Evolutionary conservation across 2,329 filamentous ascomycete species (phyloP).

Genomic region (Coniochaeta prunicola): DNA sequence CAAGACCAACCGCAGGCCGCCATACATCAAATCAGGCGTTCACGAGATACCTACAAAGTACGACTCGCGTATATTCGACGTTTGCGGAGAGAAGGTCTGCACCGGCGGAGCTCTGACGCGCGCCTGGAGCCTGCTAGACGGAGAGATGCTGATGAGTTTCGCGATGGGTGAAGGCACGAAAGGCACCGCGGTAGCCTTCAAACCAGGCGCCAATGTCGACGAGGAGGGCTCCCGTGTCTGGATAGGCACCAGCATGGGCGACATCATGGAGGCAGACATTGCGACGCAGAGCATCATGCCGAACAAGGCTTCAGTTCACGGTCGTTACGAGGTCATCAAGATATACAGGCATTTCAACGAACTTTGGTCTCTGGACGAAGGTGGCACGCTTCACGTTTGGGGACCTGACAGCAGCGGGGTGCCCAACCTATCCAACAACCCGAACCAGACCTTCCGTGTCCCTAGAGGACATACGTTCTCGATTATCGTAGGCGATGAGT

Average conservation of each 20-base stretch:
- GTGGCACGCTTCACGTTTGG: slow-evolving; percentile 83
- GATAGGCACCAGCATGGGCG: slow-evolving; percentile 84
- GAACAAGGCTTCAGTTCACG: slow-evolving; percentile 59
- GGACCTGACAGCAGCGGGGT: slow-evolving; percentile 63
- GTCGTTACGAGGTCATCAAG: slow-evolving; percentile 69
- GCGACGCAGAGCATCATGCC: slow-evolving; percentile 61
- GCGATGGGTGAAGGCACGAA: slow-evolving; percentile 80
- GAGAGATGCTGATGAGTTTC: slow-evolving; percentile 73
- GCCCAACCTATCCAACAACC: slow-evolving; percentile 67
- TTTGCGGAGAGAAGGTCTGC: slow-evolving; percentile 82
- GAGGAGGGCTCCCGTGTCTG: slow-evolving; percentile 78
- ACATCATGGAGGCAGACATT: slow-evolving; percentile 85
- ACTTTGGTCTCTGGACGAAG: slow-evolving; percentile 90
- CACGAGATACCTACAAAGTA: slow-evolving; percentile 77
- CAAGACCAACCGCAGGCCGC: slow-evolving; percentile 76
- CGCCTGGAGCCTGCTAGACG: slow-evolving; percentile 79
- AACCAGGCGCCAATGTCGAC: slow-evolving; percentile 68
- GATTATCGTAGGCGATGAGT: slow-evolving; percentile 71
- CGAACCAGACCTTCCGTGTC: slow-evolving; percentile 66
- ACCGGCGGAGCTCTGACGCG: slow-evolving; percentile 81
- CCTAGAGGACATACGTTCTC: slow-evolving; percentile 82
- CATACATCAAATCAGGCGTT: slow-evolving; percentile 63
- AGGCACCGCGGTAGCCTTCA: slow-evolving; percentile 76
- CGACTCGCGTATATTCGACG: slow-evolving; percentile 77
- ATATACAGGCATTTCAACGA: slow-evolving; percentile 84